Conservation (phyloP, 1,284 basidiomycete species). For the Tremellales sp. region DNA sequence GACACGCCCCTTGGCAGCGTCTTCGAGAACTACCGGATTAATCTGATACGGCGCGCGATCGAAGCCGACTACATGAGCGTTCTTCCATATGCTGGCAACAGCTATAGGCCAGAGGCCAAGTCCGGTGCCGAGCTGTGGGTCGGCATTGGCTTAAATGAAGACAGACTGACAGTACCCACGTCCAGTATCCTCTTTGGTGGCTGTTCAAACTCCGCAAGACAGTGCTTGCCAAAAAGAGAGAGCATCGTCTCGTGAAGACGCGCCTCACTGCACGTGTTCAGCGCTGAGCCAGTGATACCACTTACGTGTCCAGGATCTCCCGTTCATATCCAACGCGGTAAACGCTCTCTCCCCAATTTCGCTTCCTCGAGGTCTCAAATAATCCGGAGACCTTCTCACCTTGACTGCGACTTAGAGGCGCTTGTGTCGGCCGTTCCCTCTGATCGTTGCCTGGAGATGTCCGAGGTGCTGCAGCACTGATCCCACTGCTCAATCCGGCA, state of each 20-base stretch:
- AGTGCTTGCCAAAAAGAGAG: slow-evolving; percentile 32
- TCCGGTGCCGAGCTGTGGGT: slow-evolving; percentile 40
- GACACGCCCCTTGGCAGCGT: slow-evolving; percentile 36
- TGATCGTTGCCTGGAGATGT: too few species aligned
- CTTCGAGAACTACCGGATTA: slow-evolving; percentile 24
- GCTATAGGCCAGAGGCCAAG: slow-evolving; percentile 45
- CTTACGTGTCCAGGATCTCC: slow-evolving; percentile 41
- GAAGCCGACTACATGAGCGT: slow-evolving; percentile 38
- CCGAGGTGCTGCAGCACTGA: too few species aligned
- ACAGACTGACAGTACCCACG: slow-evolving; percentile 27
- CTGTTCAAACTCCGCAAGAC: slow-evolving; percentile 25
- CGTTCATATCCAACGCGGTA: slow-evolving; percentile 46
- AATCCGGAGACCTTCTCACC: too few species aligned
- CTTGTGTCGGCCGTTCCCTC: too few species aligned
- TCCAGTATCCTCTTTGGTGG: slow-evolving; percentile 40
- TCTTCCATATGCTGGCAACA: slow-evolving; percentile 38
- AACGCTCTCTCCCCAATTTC: slow-evolving; percentile 11
- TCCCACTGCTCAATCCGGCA: too few species aligned
- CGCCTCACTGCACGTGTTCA: slow-evolving; percentile 27
- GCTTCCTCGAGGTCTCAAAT: too few species aligned
- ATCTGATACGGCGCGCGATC: slow-evolving; percentile 41
- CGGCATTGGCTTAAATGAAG: background rate
- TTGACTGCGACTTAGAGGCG: too few species aligned
- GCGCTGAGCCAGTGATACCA: background rate
- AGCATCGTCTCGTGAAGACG: slow-evolving; percentile 43